Percentiles rank a stretch among this genome's conserved stretches.
Evolutionary conservation across 2,329 filamentous ascomycete genomes (phyloP).

Genomic region (Exserohilum turcica): DNA sequence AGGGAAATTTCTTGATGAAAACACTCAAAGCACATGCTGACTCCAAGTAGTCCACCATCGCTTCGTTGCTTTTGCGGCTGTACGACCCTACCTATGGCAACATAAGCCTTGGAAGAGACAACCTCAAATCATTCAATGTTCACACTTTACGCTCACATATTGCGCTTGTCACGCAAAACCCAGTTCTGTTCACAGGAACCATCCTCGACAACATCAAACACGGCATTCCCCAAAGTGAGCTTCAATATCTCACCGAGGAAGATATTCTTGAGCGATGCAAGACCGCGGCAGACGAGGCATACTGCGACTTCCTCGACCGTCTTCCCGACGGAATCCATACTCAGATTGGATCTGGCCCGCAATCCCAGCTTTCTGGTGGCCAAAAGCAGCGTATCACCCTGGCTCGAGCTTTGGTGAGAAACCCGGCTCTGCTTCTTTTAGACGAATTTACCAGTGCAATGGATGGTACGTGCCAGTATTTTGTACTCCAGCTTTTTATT

Average conservation of each 20-base stretch:
- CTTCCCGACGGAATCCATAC: constrained; percentile 45
- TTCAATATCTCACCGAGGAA: constrained; percentile 29
- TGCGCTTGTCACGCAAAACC: constrained; percentile 43
- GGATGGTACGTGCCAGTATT: constrained; percentile 16
- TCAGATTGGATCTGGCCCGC: constrained; percentile 39
- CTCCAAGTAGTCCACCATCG: constrained; percentile 51
- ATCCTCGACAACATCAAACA: constrained; percentile 47
- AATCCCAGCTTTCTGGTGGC: constrained; percentile 45
- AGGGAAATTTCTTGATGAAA: not conserved
- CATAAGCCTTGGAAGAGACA: constrained; percentile 33
- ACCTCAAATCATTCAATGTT: constrained; percentile 38
- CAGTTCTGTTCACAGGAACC: constrained; percentile 42
- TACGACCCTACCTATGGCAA: constrained; percentile 43
- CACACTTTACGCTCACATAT: constrained; percentile 40
- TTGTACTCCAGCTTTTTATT: not conserved
- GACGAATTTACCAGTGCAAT: constrained; percentile 47
- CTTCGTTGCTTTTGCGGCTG: constrained; percentile 50
- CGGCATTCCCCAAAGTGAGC: constrained; percentile 29
- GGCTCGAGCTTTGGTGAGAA: constrained; percentile 43
- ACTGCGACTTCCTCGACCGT: constrained; percentile 50
- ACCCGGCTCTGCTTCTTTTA: constrained; percentile 41
- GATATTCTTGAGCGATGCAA: constrained; percentile 54
- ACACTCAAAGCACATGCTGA: not conserved
- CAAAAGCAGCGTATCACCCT: constrained; percentile 48
- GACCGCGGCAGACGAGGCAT: constrained; percentile 60